Conservation (phyloP, 768 basidiomycete species). For the Termitomyces sp. region DNA sequence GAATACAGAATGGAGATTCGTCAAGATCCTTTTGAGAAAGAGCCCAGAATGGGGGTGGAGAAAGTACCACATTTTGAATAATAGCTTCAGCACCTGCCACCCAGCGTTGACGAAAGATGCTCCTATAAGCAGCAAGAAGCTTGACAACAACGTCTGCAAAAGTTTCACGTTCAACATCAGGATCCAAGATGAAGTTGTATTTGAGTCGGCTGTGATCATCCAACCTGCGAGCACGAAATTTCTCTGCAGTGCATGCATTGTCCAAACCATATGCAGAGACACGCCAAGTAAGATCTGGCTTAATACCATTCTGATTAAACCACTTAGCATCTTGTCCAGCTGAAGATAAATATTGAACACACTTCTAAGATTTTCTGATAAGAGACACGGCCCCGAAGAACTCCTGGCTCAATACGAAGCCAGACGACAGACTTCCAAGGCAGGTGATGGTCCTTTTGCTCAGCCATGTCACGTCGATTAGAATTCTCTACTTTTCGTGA, state of each 20-base stretch:
- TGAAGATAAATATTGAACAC: not conserved
- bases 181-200: not conserved
- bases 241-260: not conserved
- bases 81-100: not conserved
- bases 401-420: not conserved
- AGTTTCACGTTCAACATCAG: not conserved
- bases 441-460: not conserved
- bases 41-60: not conserved
- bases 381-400: not conserved
- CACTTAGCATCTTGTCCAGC: not conserved
- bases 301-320: not conserved
- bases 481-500: not conserved
- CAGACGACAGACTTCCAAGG: not conserved
- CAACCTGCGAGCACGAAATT: not conserved
- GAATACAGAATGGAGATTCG: not conserved
- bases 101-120: not conserved
- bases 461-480: fast-evolving
- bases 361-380: fast-evolving
- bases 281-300: not conserved
- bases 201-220: not conserved
- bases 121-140: not conserved
- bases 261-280: not conserved
- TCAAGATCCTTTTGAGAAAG: not conserved
- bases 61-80: not conserved
- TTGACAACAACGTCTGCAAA: not conserved